These are phyloP conservation scores for Alloteropsis semialata DNA, from an alignment of 176 grass and related monocot genomes.

Conservation along the genomic window DNA sequence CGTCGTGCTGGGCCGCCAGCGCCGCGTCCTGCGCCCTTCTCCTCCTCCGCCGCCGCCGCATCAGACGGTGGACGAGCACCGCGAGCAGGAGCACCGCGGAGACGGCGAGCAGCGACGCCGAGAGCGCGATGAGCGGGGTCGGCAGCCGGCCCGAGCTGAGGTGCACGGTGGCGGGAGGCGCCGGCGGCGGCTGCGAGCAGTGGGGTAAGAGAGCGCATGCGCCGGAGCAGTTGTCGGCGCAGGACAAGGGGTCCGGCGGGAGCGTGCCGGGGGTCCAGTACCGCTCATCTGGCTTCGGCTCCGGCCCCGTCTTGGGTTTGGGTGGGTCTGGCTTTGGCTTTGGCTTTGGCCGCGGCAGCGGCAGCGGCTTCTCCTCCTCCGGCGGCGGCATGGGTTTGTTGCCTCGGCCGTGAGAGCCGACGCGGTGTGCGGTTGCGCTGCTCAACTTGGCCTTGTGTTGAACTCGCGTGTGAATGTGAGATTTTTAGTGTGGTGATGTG, in stretches of 20 bases:
- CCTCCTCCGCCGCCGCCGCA: not conserved
- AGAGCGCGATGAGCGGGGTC: constrained; percentile 41
- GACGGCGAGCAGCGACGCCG: constrained; percentile 37
- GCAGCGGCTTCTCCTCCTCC: constrained; percentile 13
- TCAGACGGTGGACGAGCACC: constrained; percentile 17
- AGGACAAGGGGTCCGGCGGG: not conserved
- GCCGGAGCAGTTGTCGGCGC: constrained; percentile 26
- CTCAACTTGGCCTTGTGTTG: not conserved
- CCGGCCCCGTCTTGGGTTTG: not conserved
- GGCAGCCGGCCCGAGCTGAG: constrained; percentile 31
- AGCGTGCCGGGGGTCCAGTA: not conserved
- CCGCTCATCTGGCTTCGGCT: not conserved
- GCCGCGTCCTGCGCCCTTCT: not conserved
- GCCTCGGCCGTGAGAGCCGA: not conserved
- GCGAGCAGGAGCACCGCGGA: constrained; percentile 37
- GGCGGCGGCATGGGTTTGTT: constrained; percentile 23
- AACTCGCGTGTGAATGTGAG: not conserved
- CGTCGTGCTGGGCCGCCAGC: not conserved
- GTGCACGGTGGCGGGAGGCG: constrained; percentile 34
- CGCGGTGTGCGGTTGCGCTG: not conserved
- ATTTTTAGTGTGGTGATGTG: not conserved
- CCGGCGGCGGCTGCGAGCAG: not conserved
- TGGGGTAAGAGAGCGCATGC: not conserved
- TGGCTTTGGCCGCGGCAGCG: not conserved
- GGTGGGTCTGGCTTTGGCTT: not conserved